A percentile compares a stretch with the other conserved stretches of the same genome.
These are phyloP conservation scores for Phytopythium sindhum DNA, from an alignment of 352 stramenopile species.

Conservation along the genomic window DNA sequence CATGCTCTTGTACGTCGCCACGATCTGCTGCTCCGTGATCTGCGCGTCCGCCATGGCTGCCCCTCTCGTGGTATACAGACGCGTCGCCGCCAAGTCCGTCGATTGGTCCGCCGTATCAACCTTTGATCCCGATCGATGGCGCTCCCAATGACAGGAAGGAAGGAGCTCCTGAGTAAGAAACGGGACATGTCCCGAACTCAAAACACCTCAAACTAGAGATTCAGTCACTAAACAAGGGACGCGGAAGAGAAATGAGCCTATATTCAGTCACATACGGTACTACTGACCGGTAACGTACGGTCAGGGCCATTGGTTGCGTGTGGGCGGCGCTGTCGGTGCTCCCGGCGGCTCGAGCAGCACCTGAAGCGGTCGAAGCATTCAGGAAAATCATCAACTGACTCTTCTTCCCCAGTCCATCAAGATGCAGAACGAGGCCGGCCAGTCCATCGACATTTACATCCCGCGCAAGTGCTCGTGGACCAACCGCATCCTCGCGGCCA, in stretches of 20 bases:
- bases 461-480: slow-evolving; percentile 99
- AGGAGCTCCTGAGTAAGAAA: no score
- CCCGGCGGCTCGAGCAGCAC: neutral
- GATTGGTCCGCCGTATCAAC: neutral
- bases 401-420: slow-evolving; percentile 35
- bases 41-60: slow-evolving; percentile 38
- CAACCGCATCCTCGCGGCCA: slow-evolving; percentile 96
- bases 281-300: slow-evolving; percentile 77
- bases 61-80: neutral
- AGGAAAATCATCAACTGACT: slow-evolving; percentile 58
- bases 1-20: slow-evolving; percentile 87
- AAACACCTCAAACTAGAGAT: neutral
- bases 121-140: slow-evolving; percentile 5
- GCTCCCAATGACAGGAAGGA: neutral
- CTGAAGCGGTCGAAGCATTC: slow-evolving; percentile 17
- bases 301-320: slow-evolving; percentile 70
- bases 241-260: neutral
- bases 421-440: slow-evolving; percentile 98
- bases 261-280: neutral
- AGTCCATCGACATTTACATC: slow-evolving; percentile 99
- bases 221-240: neutral
- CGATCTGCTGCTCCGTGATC: slow-evolving; percentile 84
- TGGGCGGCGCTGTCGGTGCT: neutral
- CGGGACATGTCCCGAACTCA: neutral
- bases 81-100: neutral